phyloP scores from a whole-genome alignment of 257 asterid species.

The Nyctanthes arbortristis region DNA sequence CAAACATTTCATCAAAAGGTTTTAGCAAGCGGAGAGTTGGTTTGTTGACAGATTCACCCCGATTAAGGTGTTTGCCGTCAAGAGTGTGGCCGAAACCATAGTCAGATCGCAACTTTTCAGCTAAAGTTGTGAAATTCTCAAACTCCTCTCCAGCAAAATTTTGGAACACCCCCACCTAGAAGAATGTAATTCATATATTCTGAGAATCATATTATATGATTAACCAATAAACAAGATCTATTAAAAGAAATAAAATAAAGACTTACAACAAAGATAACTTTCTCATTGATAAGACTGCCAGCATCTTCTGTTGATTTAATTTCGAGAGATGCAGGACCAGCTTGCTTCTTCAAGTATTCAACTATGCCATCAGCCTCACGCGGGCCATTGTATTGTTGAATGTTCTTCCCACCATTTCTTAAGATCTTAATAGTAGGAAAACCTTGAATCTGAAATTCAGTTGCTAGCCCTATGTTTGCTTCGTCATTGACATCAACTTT shows the following conservation, averaged over 20 bases:
- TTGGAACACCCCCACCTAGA: conserved; percentile 78
- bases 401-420: conserved; percentile 60
- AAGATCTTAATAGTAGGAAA: conserved; percentile 77
- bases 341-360: conserved; percentile 68
- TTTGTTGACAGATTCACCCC: conserved; percentile 61
- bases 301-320: conserved; percentile 69
- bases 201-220: neutral
- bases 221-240: neutral
- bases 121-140: conserved; percentile 51
- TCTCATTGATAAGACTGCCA: conserved; percentile 45
- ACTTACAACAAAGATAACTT: conserved; percentile 59
- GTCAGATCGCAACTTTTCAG: conserved; percentile 73
- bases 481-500: conserved; percentile 73
- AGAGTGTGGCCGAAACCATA: conserved; percentile 67
- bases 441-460: conserved; percentile 57
- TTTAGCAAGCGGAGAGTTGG: conserved; percentile 76
- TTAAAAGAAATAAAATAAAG: neutral
- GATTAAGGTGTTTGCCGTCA: conserved; percentile 67
- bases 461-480: conserved; percentile 49
- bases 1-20: conserved; percentile 78
- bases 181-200: neutral
- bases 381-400: conserved; percentile 79
- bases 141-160: conserved; percentile 66
- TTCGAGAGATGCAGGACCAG: conserved; percentile 75
- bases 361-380: conserved; percentile 83